Evolutionary conservation across 257 asterid genomes (phyloP).

Genomic region (Galeopsis tetrahit): DNA sequence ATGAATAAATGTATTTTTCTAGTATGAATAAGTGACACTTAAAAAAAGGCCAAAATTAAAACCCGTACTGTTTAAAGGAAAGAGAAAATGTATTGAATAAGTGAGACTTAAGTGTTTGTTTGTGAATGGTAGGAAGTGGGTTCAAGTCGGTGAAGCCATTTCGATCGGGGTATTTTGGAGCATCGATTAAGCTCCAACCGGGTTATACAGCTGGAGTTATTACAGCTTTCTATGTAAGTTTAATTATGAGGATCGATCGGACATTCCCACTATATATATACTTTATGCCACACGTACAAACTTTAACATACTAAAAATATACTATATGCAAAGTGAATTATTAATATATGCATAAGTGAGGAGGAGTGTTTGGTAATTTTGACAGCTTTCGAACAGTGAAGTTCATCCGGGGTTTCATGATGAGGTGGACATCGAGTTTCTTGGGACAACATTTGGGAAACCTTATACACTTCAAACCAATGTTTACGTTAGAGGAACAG

Average conservation of each 20-base stretch:
- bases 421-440: slow-evolving; percentile 93
- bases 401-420: slow-evolving; percentile 94
- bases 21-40: no score
- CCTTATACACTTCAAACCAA: slow-evolving; percentile 94
- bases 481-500: slow-evolving; percentile 91
- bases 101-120: no score
- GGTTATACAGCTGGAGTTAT: slow-evolving; percentile 99
- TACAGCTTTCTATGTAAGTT: slow-evolving; percentile 86
- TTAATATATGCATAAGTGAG: no score
- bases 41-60: no score
- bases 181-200: slow-evolving; percentile 84
- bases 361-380: background rate
- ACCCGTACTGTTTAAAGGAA: no score
- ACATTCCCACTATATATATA: background rate
- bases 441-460: slow-evolving; percentile 92
- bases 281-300: slow-evolving; percentile 5
- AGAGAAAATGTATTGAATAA: no score
- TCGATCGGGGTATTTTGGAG: slow-evolving; percentile 91
- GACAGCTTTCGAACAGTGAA: slow-evolving; percentile 80
- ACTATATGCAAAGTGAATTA: background rate
- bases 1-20: no score
- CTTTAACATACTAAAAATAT: background rate
- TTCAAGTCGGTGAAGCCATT: slow-evolving; percentile 94
- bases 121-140: slow-evolving; percentile 70
- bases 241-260: background rate